phyloP scores from a whole-genome alignment of 2,329 filamentous ascomycete species.

The Penicillium palitans region DNA sequence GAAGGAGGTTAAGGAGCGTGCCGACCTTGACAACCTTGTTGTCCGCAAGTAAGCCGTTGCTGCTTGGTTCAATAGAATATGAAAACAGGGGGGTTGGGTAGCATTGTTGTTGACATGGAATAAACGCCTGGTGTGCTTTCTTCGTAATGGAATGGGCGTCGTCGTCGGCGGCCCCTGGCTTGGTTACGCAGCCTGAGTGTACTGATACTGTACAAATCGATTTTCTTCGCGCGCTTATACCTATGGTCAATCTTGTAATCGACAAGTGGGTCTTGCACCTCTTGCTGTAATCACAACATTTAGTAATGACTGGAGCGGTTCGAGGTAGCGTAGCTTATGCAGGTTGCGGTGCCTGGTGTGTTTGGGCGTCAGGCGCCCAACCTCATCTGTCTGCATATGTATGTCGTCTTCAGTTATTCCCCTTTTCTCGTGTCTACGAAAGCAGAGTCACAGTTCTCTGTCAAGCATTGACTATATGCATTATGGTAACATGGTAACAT shows the following conservation, averaged over 20 bases:
- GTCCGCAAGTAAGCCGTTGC: constrained; percentile 49
- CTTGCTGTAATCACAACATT: not conserved
- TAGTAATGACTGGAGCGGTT: not conserved
- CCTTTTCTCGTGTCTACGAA: not conserved
- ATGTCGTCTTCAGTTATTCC: not conserved
- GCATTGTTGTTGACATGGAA: constrained; percentile 20
- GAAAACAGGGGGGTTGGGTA: constrained; percentile 26
- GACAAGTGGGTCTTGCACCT: not conserved
- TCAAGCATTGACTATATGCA: not conserved
- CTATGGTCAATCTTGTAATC: not conserved
- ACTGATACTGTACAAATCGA: constrained; percentile 47
- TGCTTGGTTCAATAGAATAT: constrained; percentile 21
- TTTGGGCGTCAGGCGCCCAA: constrained; percentile 2
- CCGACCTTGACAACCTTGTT: constrained; percentile 67
- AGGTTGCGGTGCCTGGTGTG: not conserved
- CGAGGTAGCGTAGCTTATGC: not conserved
- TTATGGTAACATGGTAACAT: not conserved
- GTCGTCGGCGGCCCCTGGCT: constrained; percentile 27
- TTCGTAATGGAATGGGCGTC: constrained; percentile 28
- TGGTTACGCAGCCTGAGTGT: constrained; percentile 33
- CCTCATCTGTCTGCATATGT: not conserved
- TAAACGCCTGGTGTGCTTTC: constrained; percentile 25
- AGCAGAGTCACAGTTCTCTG: not conserved
- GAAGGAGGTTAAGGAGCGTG: constrained; percentile 65
- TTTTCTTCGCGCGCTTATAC: constrained; percentile 30